These are phyloP conservation scores for Tricholoma hemisulphureum DNA, from an alignment of 768 basidiomycete genomes.

Conservation along the genomic window DNA sequence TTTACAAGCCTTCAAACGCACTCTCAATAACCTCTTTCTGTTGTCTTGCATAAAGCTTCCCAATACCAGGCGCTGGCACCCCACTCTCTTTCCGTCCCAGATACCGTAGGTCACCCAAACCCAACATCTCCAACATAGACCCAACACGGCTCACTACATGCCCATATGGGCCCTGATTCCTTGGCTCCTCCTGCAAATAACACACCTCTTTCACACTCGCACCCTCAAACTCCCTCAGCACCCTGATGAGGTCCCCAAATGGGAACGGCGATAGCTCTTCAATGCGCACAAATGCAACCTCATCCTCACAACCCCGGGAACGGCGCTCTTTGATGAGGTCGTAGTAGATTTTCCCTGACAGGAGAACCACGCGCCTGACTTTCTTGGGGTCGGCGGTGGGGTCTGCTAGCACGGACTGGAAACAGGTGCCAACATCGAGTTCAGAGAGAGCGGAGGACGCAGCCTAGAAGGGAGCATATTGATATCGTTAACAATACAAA, in stretches of 20 bases:
- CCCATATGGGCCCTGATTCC: constrained; percentile 79
- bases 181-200: constrained; percentile 88
- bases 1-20: constrained; percentile 53
- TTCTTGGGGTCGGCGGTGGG: constrained; percentile 32
- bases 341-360: constrained; percentile 87
- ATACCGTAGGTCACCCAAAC: constrained; percentile 43
- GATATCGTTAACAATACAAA: background rate
- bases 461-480: constrained; percentile 43
- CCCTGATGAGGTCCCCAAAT: constrained; percentile 48
- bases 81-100: constrained; percentile 70
- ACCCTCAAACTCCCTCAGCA: constrained; percentile 43
- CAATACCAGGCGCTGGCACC: constrained; percentile 76
- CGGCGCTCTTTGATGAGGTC: constrained; percentile 74
- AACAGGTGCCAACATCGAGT: constrained; percentile 54
- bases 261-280: constrained; percentile 93
- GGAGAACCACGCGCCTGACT: constrained; percentile 65
- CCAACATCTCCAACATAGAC: constrained; percentile 43
- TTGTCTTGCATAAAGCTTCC: constrained; percentile 63
- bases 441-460: constrained; percentile 69
- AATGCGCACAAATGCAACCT: constrained; percentile 69
- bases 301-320: constrained; percentile 42
- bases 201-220: constrained; percentile 38
- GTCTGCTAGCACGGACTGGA: constrained; percentile 69
- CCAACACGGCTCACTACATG: constrained; percentile 63
- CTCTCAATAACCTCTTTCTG: constrained; percentile 59